Percentiles rank a stretch among this genome's conserved stretches.
These are phyloP conservation scores for Orobanche coerulescens DNA, from an alignment of 257 asterid species.

Conservation along the genomic window DNA sequence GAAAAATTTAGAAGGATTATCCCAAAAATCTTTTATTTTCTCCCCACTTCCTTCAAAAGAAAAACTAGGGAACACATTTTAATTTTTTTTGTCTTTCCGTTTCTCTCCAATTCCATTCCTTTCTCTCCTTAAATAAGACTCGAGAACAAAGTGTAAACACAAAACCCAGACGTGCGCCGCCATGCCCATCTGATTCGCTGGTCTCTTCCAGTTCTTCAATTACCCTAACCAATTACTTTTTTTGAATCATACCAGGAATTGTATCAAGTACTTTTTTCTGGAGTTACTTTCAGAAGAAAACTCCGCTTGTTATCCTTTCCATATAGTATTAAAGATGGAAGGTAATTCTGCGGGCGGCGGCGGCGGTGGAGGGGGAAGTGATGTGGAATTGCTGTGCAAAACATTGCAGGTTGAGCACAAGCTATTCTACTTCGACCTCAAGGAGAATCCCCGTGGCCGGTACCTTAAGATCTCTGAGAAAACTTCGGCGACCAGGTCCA, in stretches of 20 bases:
- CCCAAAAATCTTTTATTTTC: no score
- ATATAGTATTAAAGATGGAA: conserved; percentile 41
- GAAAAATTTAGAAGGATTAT: no score
- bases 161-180: conserved; percentile 18
- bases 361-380: conserved; percentile 66
- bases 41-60: no score
- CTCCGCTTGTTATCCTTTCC: conserved; percentile 6
- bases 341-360: conserved; percentile 57
- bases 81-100: no score
- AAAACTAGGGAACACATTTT: no score
- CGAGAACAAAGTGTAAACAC: no score
- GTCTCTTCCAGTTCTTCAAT: not conserved
- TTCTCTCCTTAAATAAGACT: no score
- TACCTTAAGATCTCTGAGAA: conserved; percentile 95
- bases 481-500: conserved; percentile 93
- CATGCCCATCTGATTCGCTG: conserved; percentile 5
- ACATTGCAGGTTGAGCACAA: conserved; percentile 96
- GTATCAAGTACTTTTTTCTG: conserved; percentile 4
- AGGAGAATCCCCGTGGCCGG: conserved; percentile 96
- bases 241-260: conserved; percentile 2
- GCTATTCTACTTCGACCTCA: conserved; percentile 90
- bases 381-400: conserved; percentile 80
- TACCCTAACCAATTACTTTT: conserved; percentile 3
- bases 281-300: conserved; percentile 5
- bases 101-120: no score